Base-by-base conservation (phyloP, 768 basidiomycete genomes). In the Candolleomyces eurysporus region DNA sequence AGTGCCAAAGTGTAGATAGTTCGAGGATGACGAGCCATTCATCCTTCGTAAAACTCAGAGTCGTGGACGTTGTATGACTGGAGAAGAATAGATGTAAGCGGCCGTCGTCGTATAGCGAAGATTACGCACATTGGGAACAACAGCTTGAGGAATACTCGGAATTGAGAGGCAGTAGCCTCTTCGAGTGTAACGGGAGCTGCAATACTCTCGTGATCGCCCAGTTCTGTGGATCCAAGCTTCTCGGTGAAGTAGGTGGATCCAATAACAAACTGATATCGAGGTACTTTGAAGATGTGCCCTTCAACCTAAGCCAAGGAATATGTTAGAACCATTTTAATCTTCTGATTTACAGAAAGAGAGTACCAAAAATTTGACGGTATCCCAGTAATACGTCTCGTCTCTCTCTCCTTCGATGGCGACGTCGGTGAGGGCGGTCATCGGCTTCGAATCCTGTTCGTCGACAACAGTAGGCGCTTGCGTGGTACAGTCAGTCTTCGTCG, bases 11-110 rank as follows among this genome's bases (percentile, higher is more conserved):
- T 9, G 36, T 45, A 14, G 63, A 45, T 6, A 54, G 58, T 4
- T 26, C 16, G 21, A 64, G 53, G n/a, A 64, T 46, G 30, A 52
- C 32, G 36, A 59, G 57, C 63, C 63, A 64, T 5, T 61, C 49
- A 5, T 36, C 40, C 10, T 45, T 46, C 3, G 48, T 36, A 9
- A 58, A 58, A 10, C 9, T 48, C 16, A 39, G n/a, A 2, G 13
- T 43, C 4, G 39, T 21, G 11, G 54, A 40, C 14, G 40, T 56
- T 36, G 54, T 42, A 10, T 56, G 54, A n/a, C 36, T 42, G n/a
- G 17, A 17, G 31, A 13, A 42, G 14, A 42, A n/a, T 42, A 19
- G 36, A 14, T 8, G 30, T 51, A 5, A 51, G 26, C 26, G 4
- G 16, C 6, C 1, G 8, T 14, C 17, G 1, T 14, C 30, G 1